Evolutionary conservation across 495 filamentous ascomycete genomes (phyloP), one percentile per base, ranked within the genome.

Genomic region (Aspergillus steynii): DNA sequence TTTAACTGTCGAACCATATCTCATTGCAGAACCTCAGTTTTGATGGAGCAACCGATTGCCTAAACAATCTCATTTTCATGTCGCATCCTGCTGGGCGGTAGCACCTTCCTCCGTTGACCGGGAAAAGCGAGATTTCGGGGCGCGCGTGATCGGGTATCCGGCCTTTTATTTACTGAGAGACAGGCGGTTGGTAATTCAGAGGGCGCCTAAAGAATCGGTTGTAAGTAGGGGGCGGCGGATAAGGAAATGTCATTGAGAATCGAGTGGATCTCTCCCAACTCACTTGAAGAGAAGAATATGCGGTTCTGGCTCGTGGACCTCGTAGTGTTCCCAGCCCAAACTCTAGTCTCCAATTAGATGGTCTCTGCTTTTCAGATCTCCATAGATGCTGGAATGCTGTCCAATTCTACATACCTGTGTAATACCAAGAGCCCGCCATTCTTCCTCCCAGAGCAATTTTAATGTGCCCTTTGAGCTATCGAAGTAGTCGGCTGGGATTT

Each of bases 281-380:
- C 75, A 98, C 95, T 99, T 99, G 84, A 99, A 99, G 14, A 99
- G 84, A 32, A 99, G 85, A 61, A 99, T 98, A 66, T 99, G 95
- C 53, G 95, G 95, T 79, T 99, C 95, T 42, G 95, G 95, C 74
- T 97, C 96, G 71, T 99, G 95, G 56, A 98, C 95, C 75, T 99
- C 95, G 65, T 99, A 99, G 76, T 99, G 95, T 70, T 97, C 93
- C 95, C 95, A 99, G 29, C 95, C 95, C 63, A 98, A 79, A 74
- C 96, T 98, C 92, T 98, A 62, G 51, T 56, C 31, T 28, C 55
- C 12, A 46, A 58, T 68, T 62, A 64, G 58, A 56, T 48, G 51
- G 27, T 47, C 20, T 27, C 25, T 28, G 15, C 31, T 12, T 57
- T 31, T 34, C 20, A 20, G 20, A 20, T 34, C 31, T 57, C 29